Evolutionary conservation across 2,329 filamentous ascomycete species (phyloP), one percentile per base, ranked within the genome.

Genomic region (Trichoderma sp.): DNA sequence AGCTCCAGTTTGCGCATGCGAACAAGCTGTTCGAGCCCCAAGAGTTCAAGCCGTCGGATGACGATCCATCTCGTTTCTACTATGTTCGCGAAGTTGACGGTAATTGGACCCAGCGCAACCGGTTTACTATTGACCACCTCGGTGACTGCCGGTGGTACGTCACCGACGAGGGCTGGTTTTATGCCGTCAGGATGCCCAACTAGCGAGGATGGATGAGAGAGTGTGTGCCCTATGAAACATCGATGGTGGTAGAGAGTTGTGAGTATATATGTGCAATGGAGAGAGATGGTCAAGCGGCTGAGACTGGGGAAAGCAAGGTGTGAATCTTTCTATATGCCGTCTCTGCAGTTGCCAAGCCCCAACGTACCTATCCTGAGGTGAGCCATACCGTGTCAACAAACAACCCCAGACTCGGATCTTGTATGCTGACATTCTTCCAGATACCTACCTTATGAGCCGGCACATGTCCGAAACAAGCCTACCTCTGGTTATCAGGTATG

Each of bases 11-110:
- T 68, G 81, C 82, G n/a, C 72, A 80, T 66, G 74, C 77, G 68
- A 83, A 82, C 73, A 78, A 79, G 69, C 76, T 83, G 69, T 80
- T 82, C 68, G 81, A 85, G 73, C 81, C 83, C 17, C 85, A 88
- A 78, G 85, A 88, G 69, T 86, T 88, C 72, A 85, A 87, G 75
- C 87, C 87, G 2, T 80, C 81, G 21, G 86, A 88, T 71, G 82
- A 86, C 68, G 82, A 88, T 74, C 82, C 83, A 45, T 80, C 79
- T 51, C 84, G 85, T 67, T 83, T 85, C 77, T 89, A 88, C 77
- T 85, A 82, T 77, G 81, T 83, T 70, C 83, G 85, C 65, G 85
- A 89, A 76, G 75, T 84, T 69, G 85, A 89, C 74, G 82, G 84
- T 57, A 81, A 82, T 66, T 88, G 83, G 82, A 83, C 82, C 43